Evolutionary conservation across 108 stramenopile genomes (phyloP).

Genomic region (Conticribra weissflogii): DNA sequence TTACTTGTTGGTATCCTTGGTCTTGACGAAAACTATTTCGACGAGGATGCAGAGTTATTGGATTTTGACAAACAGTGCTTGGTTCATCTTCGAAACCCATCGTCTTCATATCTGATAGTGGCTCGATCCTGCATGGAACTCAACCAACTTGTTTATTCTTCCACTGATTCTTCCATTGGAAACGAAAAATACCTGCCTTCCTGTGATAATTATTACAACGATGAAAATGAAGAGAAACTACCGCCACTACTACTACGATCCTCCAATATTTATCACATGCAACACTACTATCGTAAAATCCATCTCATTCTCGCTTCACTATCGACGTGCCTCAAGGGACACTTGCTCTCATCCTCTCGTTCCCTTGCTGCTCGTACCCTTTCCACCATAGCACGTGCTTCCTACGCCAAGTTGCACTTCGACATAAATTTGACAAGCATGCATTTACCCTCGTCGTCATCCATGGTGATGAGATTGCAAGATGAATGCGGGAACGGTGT

Average conservation of each 20-base stretch:
- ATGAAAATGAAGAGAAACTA: neutral
- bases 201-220: neutral
- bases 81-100: constrained; percentile 21
- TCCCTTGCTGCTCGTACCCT: constrained; percentile 58
- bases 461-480: constrained; percentile 46
- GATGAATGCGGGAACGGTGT: constrained; percentile 71
- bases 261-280: constrained; percentile 23
- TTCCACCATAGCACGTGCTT: constrained; percentile 56
- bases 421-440: constrained; percentile 50
- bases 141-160: constrained; percentile 23
- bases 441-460: constrained; percentile 38
- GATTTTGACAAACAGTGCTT: constrained; percentile 32
- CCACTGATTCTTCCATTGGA: neutral
- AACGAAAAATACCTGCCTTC: neutral
- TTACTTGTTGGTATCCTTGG: too few species aligned
- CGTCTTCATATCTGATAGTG: constrained; percentile 33
- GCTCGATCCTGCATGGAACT: constrained; percentile 32
- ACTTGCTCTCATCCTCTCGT: constrained; percentile 33
- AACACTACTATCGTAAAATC: constrained; percentile 13
- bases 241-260: constrained; percentile 23
- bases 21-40: too few species aligned
- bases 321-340: constrained; percentile 22
- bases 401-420: constrained; percentile 52
- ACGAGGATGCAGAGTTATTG: constrained; percentile 26
- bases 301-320: constrained; percentile 30